These are phyloP conservation scores for Penicillium daleae DNA, from an alignment of 495 filamentous ascomycete species.

Conservation along the genomic window DNA sequence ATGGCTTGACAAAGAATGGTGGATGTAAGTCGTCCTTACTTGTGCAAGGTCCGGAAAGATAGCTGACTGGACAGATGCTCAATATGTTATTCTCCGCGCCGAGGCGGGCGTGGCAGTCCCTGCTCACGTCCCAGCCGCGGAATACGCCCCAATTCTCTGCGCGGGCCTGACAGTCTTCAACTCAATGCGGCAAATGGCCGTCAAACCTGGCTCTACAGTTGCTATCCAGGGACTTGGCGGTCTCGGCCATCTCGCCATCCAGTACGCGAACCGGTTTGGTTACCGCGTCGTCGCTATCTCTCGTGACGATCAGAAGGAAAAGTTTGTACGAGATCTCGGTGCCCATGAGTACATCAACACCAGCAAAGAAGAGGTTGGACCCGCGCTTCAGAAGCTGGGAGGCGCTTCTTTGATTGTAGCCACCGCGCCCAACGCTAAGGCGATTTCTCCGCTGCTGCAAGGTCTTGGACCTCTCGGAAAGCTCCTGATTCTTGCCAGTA, in stretches of 20 bases:
- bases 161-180: conserved; percentile 77
- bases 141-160: conserved; percentile 70
- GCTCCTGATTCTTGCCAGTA: conserved; percentile 57
- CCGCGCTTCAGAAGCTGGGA: conserved; percentile 58
- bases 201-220: conserved; percentile 60
- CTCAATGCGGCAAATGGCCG: conserved; percentile 62
- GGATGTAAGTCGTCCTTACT: conserved; percentile 41
- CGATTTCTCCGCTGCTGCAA: conserved; percentile 56
- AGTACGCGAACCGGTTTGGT: conserved; percentile 68
- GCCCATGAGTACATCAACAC: conserved; percentile 71
- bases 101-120: conserved; percentile 69
- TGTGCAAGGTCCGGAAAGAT: neutral
- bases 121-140: conserved; percentile 56
- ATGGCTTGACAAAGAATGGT: conserved; percentile 56
- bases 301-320: conserved; percentile 57
- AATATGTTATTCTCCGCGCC: conserved; percentile 64
- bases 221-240: conserved; percentile 69
- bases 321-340: conserved; percentile 63
- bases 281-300: conserved; percentile 67
- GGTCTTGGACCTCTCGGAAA: conserved; percentile 62
- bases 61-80: conserved; percentile 46
- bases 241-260: conserved; percentile 68
- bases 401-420: conserved; percentile 65
- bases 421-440: conserved; percentile 62
- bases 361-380: conserved; percentile 53